phyloP scores from a whole-genome alignment of 352 stramenopile species.

The Phytophthora idaei region DNA sequence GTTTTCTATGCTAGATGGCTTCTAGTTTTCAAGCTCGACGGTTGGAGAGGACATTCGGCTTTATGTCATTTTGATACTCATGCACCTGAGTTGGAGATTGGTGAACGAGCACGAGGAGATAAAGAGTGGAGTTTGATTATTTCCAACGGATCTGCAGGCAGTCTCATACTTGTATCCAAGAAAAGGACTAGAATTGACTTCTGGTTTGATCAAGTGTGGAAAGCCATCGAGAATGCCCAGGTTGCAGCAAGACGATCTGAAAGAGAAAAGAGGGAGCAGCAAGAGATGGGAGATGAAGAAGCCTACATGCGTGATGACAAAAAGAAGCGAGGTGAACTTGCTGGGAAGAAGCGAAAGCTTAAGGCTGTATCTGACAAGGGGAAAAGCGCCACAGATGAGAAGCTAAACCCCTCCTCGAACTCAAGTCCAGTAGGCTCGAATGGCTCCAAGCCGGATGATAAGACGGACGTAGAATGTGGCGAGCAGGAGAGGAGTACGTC shows the following conservation, averaged over 20 bases:
- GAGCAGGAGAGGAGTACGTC: conserved; percentile 13
- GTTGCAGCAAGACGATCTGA: conserved; percentile 16
- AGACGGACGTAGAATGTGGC: conserved; percentile 30
- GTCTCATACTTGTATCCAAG: conserved; percentile 41
- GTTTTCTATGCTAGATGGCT: conserved; percentile 42
- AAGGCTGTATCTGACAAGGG: neutral
- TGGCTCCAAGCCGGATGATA: conserved; percentile 25
- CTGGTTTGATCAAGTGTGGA: conserved; percentile 65
- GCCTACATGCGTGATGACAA: conserved; percentile 4
- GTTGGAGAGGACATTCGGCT: conserved; percentile 42
- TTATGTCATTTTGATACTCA: conserved; percentile 34
- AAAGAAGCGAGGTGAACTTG: conserved; percentile 5
- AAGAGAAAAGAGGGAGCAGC: conserved; percentile 23
- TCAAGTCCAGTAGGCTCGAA: conserved; percentile 8
- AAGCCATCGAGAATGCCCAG: conserved; percentile 35
- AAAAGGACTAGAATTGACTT: conserved; percentile 59
- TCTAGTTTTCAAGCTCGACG: conserved; percentile 45
- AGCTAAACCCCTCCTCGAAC: conserved; percentile 3
- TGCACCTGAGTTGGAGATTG: conserved; percentile 28
- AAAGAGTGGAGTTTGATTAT: conserved; percentile 55
- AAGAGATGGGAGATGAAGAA: conserved; percentile 31
- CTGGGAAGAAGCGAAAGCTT: conserved; percentile 31
- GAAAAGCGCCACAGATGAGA: conserved; percentile 6
- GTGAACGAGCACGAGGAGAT: conserved; percentile 31
- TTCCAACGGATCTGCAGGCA: conserved; percentile 2